Conservation (phyloP, 1,139 yeast species). For the Pichia cactophila region DNA sequence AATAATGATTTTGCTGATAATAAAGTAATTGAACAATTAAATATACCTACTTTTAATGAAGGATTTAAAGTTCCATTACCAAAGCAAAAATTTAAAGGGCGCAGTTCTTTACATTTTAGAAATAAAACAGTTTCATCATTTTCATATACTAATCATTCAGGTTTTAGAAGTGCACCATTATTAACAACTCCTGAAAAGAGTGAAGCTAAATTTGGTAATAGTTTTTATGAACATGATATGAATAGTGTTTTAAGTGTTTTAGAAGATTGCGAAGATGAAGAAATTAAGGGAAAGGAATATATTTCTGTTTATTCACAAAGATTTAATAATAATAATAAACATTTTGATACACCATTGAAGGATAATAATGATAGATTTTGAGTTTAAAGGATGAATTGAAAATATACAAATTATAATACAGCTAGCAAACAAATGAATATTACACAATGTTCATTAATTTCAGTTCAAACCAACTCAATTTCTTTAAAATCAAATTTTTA, state of each 20-base stretch:
- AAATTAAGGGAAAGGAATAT: slow-evolving; percentile 1
- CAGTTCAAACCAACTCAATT: too few relatives aligned
- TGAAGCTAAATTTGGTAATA: slow-evolving; percentile 8
- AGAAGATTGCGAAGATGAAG: slow-evolving; percentile 4
- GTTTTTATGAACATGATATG: slow-evolving; percentile 5
- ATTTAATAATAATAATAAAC: slow-evolving; percentile 15
- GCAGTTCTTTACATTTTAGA: slow-evolving; percentile 18
- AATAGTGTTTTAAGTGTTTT: slow-evolving; percentile 6
- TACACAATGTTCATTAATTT: too few relatives aligned
- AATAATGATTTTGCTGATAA: not conserved
- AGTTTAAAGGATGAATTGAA: too few relatives aligned
- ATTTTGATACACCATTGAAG: slow-evolving; percentile 25
- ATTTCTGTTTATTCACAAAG: slow-evolving; percentile 13
- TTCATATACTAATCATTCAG: slow-evolving; percentile 6
- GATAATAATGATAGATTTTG: slow-evolving; percentile 1
- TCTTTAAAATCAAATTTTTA: not conserved
- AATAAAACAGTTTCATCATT: slow-evolving; percentile 24
- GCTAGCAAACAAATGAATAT: not conserved
- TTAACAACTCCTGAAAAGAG: slow-evolving; percentile 10
- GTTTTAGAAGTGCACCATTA: slow-evolving; percentile 10
- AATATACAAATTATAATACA: not conserved
- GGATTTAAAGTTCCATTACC: slow-evolving; percentile 11
- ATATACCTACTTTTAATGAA: slow-evolving; percentile 1
- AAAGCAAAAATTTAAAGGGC: slow-evolving; percentile 18
- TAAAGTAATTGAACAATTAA: not conserved